phyloP scores from a whole-genome alignment of 2,329 filamentous ascomycete genomes.

The Aspergillus clavatus region DNA sequence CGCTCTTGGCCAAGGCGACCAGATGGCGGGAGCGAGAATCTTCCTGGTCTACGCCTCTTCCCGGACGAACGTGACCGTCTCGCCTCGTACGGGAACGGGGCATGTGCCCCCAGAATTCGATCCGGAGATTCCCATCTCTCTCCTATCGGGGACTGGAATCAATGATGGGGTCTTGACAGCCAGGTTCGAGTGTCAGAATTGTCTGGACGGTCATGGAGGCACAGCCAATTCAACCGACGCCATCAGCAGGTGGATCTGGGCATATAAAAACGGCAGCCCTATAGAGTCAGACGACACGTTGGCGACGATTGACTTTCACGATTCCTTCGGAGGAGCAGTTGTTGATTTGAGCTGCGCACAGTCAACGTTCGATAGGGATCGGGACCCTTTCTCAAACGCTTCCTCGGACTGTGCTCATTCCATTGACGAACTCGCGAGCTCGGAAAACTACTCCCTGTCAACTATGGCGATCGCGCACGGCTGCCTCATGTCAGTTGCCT shows the following conservation, averaged over 20 bases:
- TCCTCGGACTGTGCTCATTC: conserved; percentile 9
- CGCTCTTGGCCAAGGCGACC: conserved; percentile 52
- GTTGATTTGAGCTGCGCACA: conserved; percentile 22
- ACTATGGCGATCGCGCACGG: conserved; percentile 16
- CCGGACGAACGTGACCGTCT: conserved; percentile 57
- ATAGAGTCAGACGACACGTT: conserved; percentile 18
- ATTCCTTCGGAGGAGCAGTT: conserved; percentile 16
- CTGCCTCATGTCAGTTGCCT: conserved; percentile 23
- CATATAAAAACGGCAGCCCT: conserved; percentile 19
- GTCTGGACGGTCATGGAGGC: conserved; percentile 19
- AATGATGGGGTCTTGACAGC: conserved; percentile 51
- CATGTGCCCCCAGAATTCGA: conserved; percentile 49
- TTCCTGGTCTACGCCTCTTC: conserved; percentile 58
- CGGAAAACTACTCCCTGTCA: background rate
- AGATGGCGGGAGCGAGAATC: conserved; percentile 56
- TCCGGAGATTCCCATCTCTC: conserved; percentile 43
- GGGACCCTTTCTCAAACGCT: conserved; percentile 17
- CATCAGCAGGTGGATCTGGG: conserved; percentile 28
- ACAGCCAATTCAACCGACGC: conserved; percentile 12
- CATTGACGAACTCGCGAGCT: background rate
- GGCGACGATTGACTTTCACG: conserved; percentile 20
- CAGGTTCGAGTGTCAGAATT: conserved; percentile 47
- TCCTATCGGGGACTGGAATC: conserved; percentile 58
- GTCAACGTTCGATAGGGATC: conserved; percentile 9
- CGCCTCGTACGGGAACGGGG: conserved; percentile 49